Conservation (phyloP, 2,329 filamentous ascomycete species). For the Fusarium foetens region DNA sequence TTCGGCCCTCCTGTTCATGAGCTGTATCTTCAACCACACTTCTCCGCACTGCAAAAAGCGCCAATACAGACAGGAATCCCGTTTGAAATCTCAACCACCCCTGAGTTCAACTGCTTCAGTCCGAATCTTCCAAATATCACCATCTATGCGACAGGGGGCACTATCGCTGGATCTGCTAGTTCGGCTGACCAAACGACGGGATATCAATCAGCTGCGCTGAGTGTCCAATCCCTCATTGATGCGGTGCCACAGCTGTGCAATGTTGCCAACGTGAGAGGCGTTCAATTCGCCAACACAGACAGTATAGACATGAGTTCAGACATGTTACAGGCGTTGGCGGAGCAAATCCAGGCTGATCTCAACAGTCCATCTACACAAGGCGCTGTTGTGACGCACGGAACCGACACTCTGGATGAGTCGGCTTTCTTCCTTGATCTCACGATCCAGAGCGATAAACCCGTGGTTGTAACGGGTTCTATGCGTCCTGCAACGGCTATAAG, state of each 20-base stretch:
- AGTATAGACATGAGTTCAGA: conserved; percentile 59
- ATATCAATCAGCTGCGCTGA: conserved; percentile 56
- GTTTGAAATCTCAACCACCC: conserved; percentile 9
- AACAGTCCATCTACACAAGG: conserved; percentile 56
- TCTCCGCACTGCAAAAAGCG: conserved; percentile 31
- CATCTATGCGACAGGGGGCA: conserved; percentile 67
- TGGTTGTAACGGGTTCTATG: conserved; percentile 71
- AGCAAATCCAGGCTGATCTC: conserved; percentile 60
- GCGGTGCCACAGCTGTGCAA: conserved; percentile 65
- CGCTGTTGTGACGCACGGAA: conserved; percentile 72
- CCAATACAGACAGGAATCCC: conserved; percentile 24
- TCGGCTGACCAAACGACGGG: conserved; percentile 58
- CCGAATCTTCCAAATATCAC: conserved; percentile 62
- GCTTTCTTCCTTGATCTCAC: conserved; percentile 71
- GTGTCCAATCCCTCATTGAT: conserved; percentile 61
- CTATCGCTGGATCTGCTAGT: conserved; percentile 65
- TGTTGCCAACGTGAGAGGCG: conserved; percentile 63
- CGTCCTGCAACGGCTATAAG: conserved; percentile 69
- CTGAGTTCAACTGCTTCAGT: conserved; percentile 42
- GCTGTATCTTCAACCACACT: conserved; percentile 32
- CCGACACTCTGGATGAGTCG: conserved; percentile 72
- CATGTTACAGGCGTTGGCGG: conserved; percentile 59
- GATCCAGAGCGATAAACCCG: conserved; percentile 65
- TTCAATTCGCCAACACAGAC: conserved; percentile 62
- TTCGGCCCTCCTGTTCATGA: conserved; percentile 43